These are phyloP conservation scores for Fragaria iinumae DNA, from an alignment of 306 rosid genomes.

Conservation along the genomic window DNA sequence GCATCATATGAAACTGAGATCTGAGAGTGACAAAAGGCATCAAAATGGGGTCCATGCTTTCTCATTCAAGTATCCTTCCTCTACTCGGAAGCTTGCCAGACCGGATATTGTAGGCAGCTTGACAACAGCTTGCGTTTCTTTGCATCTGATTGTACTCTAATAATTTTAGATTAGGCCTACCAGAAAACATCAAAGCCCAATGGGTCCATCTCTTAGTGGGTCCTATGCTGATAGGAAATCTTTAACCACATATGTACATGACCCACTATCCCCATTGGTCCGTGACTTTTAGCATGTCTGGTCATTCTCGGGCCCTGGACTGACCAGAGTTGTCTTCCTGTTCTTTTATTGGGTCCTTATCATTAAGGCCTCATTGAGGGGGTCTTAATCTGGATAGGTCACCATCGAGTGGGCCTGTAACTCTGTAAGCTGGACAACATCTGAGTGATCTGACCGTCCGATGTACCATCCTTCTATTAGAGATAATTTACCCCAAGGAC, in stretches of 20 bases:
- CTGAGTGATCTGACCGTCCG: slow-evolving; percentile 18
- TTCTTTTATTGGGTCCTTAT: slow-evolving; percentile 32
- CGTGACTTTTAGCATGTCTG: slow-evolving; percentile 30
- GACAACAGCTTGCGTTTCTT: slow-evolving; percentile 32
- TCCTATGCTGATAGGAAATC: slow-evolving; percentile 22
- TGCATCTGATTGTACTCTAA: slow-evolving; percentile 22
- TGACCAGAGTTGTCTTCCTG: slow-evolving; percentile 27
- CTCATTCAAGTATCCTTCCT: slow-evolving; percentile 12
- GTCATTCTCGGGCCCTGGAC: slow-evolving; percentile 42
- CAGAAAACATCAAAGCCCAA: slow-evolving; percentile 16
- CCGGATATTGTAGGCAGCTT: slow-evolving; percentile 49
- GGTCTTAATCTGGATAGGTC: slow-evolving; percentile 18
- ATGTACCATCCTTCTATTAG: slow-evolving; percentile 4
- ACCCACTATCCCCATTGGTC: slow-evolving; percentile 28
- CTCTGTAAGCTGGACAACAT: not conserved
- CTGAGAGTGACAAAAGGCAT: slow-evolving; percentile 31
- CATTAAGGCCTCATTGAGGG: slow-evolving; percentile 25
- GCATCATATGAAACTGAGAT: not conserved
- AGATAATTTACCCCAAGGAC: slow-evolving; percentile 5
- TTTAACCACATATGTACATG: slow-evolving; percentile 25
- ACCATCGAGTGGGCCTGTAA: slow-evolving; percentile 17
- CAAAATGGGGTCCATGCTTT: slow-evolving; percentile 24
- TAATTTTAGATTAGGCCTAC: slow-evolving; percentile 36
- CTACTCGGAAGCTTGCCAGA: slow-evolving; percentile 22
- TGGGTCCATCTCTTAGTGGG: slow-evolving; percentile 13